Evolutionary conservation across 129 eudicot species (phyloP), one percentile per base, ranked within the genome.

Genomic region (Centella asiatica): DNA sequence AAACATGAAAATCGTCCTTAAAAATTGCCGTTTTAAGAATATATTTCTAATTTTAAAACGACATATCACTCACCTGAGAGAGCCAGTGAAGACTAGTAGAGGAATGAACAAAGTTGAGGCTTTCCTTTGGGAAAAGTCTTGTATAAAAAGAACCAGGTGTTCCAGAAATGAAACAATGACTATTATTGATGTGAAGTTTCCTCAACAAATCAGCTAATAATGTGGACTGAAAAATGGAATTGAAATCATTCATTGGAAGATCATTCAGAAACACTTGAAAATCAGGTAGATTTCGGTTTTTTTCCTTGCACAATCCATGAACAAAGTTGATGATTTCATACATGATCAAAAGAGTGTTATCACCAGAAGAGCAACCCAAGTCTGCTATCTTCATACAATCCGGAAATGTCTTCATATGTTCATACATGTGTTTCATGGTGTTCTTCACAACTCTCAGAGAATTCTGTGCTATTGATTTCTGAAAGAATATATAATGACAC

Each of bases 141-240:
- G 1, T 18, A 22, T 49, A 49, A 29, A 49, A 49, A 22, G 55
- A 49, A 49, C 55, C 55, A 4, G 55, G 55, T 18, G 19, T 18
- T 49, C 17, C 55, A 14, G 55, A 23, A 1, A 49, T 15, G 14
- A 49, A 49, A 49, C 55, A 49, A 22, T 42, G 46, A 42, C 13
- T 13, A 3, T 42, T 17, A 42, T 17, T 9, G 55, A 18, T 18
- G 0, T 4, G n/a, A 42, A 42, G 2, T 23, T 20, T 73, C 36
- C 60, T 57, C 48, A 66, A 72, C 37, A 79, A 82, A 14, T 45
- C 28, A 10, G 25, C 28, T 56, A 72, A 83, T 15, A 80, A 71
- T 39, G 57, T 66, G 44, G 62, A 19, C 20, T 18, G 26, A 18
- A 70, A 70, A 15, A 62, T 11, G 17, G 53, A 26, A 39, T 70